These are phyloP conservation scores for Xanthoconium separans DNA, from an alignment of 1,284 basidiomycete species.

Conservation along the genomic window DNA sequence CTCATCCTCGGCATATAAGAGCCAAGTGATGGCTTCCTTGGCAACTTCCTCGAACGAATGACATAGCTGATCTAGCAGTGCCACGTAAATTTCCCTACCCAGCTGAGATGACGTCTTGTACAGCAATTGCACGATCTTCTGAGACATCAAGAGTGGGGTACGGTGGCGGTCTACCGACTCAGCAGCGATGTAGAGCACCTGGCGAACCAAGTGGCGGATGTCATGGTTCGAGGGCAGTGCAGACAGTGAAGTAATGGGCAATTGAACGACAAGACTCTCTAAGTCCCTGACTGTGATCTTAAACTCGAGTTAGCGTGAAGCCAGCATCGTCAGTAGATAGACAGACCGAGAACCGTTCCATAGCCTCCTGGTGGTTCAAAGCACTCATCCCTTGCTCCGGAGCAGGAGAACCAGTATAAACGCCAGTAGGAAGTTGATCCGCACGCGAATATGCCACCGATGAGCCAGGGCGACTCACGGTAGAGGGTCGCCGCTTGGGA, in stretches of 20 bases:
- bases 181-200: slow-evolving; percentile 77
- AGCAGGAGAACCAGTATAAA: slow-evolving; percentile 54
- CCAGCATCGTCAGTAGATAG: background rate
- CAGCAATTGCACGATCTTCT: slow-evolving; percentile 87
- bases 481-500: slow-evolving; percentile 46
- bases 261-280: slow-evolving; percentile 73
- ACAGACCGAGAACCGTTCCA: slow-evolving; percentile 74
- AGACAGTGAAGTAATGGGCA: slow-evolving; percentile 65
- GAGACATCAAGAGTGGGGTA: slow-evolving; percentile 90
- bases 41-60: slow-evolving; percentile 89
- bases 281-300: slow-evolving; percentile 74
- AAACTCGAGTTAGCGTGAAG: slow-evolving; percentile 4
- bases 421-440: slow-evolving; percentile 41
- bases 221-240: slow-evolving; percentile 82
- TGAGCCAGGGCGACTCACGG: slow-evolving; percentile 64
- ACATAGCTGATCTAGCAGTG: slow-evolving; percentile 88
- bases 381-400: slow-evolving; percentile 42
- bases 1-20: slow-evolving; percentile 96
- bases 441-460: slow-evolving; percentile 52
- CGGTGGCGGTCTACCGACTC: slow-evolving; percentile 80
- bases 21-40: slow-evolving; percentile 96
- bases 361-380: slow-evolving; percentile 64
- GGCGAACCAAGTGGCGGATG: slow-evolving; percentile 79
- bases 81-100: slow-evolving; percentile 89
- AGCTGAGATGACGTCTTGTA: slow-evolving; percentile 85